Percentiles rank a stretch among this genome's conserved stretches.
These are phyloP conservation scores for Fomitiporia mediterranea DNA, from an alignment of 1,284 basidiomycete species.

Conservation along the genomic window DNA sequence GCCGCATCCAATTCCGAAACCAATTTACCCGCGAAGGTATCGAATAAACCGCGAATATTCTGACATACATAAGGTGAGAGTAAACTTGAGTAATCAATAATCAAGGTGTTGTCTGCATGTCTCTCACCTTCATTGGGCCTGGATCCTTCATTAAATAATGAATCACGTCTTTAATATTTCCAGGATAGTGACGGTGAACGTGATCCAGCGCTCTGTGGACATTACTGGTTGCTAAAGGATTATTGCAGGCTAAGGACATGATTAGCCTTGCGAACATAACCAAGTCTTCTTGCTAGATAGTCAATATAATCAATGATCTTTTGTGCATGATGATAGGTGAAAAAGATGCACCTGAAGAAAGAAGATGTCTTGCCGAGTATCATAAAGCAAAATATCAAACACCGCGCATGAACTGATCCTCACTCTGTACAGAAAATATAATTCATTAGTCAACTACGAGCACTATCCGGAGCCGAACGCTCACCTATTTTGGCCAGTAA, in stretches of 20 bases:
- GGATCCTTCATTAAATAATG: constrained; percentile 76
- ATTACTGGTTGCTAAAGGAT: constrained; percentile 55
- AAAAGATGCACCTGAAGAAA: constrained; percentile 45
- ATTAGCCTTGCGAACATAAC: constrained; percentile 83
- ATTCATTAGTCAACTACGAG: constrained; percentile 2
- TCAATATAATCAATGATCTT: neutral
- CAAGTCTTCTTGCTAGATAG: constrained; percentile 75
- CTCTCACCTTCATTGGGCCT: constrained; percentile 52
- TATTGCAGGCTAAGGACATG: constrained; percentile 75
- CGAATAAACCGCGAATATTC: constrained; percentile 45
- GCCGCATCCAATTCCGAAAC: constrained; percentile 82
- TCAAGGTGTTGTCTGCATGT: constrained; percentile 15
- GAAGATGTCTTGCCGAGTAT: constrained; percentile 56
- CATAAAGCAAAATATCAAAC: constrained; percentile 79
- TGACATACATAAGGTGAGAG: constrained; percentile 80
- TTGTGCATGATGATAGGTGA: no score
- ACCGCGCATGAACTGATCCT: constrained; percentile 81
- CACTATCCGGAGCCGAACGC: constrained; percentile 22
- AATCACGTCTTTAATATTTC: constrained; percentile 79
- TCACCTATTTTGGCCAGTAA: constrained; percentile 87
- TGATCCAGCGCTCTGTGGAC: constrained; percentile 76
- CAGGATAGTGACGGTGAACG: constrained; percentile 71
- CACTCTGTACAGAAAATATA: constrained; percentile 41
- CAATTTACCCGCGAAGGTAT: constrained; percentile 73
- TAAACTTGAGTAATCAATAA: constrained; percentile 15